These are phyloP conservation scores for Trifolium pratense DNA, from an alignment of 306 rosid species.

Conservation along the genomic window DNA sequence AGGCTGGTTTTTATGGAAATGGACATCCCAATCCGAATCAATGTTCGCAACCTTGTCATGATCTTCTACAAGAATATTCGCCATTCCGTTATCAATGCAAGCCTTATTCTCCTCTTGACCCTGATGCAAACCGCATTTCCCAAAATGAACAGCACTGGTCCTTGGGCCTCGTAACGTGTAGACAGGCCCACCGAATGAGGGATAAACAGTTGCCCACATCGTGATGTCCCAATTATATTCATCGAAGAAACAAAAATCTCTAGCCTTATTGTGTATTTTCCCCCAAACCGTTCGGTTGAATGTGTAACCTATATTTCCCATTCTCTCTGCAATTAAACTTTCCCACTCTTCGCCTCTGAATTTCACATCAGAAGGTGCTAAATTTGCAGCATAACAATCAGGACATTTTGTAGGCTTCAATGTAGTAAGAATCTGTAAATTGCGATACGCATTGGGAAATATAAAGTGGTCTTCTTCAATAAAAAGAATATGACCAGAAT, in stretches of 20 bases:
- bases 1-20: conserved; percentile 61
- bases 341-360: conserved; percentile 83
- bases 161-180: conserved; percentile 83
- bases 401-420: conserved; percentile 80
- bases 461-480: conserved; percentile 94
- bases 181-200: conserved; percentile 90
- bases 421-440: conserved; percentile 63
- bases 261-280: conserved; percentile 81
- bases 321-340: conserved; percentile 80
- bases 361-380: conserved; percentile 97
- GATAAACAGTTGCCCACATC: conserved; percentile 98
- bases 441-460: conserved; percentile 89
- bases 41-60: conserved; percentile 73
- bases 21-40: conserved; percentile 72
- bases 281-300: conserved; percentile 86
- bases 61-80: conserved; percentile 58
- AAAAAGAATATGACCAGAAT: conserved; percentile 80
- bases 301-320: conserved; percentile 94
- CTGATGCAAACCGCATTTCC: conserved; percentile 96
- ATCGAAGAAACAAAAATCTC: conserved; percentile 81
- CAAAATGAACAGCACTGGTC: conserved; percentile 92
- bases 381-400: conserved; percentile 87
- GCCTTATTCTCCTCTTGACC: conserved; percentile 75
- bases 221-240: conserved; percentile 99
- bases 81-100: conserved; percentile 78